Conservation (phyloP, 2,329 filamentous ascomycete genomes). For the Ceratocystis cubensis region DNA sequence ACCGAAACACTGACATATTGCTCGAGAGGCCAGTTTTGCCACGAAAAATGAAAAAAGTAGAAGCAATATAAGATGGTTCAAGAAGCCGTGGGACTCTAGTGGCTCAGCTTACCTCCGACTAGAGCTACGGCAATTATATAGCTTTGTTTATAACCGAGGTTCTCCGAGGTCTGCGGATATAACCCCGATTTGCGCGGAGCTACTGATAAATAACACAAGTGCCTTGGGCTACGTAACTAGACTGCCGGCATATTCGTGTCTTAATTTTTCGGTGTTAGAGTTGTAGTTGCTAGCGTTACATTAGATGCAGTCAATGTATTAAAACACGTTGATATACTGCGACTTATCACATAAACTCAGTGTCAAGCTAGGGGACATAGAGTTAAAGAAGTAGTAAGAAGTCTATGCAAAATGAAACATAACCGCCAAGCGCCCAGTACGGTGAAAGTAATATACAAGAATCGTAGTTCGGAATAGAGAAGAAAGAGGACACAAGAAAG, state of each 20-base stretch:
- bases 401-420: not conserved
- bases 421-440: not conserved
- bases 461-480: not conserved
- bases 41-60: not conserved
- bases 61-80: not conserved
- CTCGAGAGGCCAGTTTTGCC: too few relatives aligned
- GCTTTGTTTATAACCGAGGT: conserved; percentile 2
- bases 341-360: not conserved
- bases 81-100: not conserved
- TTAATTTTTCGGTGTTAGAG: not conserved
- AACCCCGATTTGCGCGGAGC: not conserved
- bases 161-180: too few relatives aligned
- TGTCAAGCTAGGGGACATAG: not conserved
- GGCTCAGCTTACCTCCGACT: not conserved
- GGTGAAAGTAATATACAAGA: conserved; percentile 5
- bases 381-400: not conserved
- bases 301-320: too few relatives aligned
- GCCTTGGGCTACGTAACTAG: not conserved
- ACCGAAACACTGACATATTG: conserved; percentile 25
- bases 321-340: not conserved
- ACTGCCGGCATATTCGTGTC: not conserved
- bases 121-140: not conserved
- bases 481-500: not conserved
- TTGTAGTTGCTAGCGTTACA: not conserved
- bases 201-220: not conserved